Conservation (phyloP, 371 early-diverging fungal species). For the Chytridium lagenaria region DNA sequence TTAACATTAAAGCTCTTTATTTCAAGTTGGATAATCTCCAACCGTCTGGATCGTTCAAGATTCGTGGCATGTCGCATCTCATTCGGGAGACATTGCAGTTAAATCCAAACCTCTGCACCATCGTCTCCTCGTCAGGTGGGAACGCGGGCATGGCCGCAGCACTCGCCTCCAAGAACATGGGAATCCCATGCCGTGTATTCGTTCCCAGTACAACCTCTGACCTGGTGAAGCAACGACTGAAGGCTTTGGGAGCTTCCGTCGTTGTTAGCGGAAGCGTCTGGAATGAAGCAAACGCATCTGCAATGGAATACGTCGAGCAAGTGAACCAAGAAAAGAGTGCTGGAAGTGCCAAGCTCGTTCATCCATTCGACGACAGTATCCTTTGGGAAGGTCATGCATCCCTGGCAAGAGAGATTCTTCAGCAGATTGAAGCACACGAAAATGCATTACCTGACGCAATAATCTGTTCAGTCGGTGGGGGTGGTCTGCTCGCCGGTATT, state of each 20-base stretch:
- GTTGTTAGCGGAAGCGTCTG: slow-evolving; percentile 36
- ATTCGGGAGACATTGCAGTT: slow-evolving; percentile 7
- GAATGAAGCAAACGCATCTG: slow-evolving; percentile 45
- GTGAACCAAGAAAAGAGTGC: neutral
- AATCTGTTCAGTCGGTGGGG: slow-evolving; percentile 48
- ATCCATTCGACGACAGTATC: slow-evolving; percentile 45
- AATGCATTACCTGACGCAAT: slow-evolving; percentile 22
- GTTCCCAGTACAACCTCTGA: slow-evolving; percentile 38
- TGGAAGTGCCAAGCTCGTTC: slow-evolving; percentile 36
- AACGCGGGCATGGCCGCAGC: slow-evolving; percentile 49
- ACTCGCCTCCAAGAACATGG: slow-evolving; percentile 17
- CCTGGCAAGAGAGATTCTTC: slow-evolving; percentile 36
- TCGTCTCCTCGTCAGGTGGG: slow-evolving; percentile 49
- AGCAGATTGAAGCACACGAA: slow-evolving; percentile 20
- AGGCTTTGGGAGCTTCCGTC: slow-evolving; percentile 34
- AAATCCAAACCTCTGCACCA: neutral
- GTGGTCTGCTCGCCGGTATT: slow-evolving; percentile 45
- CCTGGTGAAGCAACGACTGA: slow-evolving; percentile 19
- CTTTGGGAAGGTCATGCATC: slow-evolving; percentile 46
- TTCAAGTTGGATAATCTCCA: slow-evolving; percentile 44
- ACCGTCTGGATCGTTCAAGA: slow-evolving; percentile 43
- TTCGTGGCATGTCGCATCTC: slow-evolving; percentile 34
- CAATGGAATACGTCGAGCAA: slow-evolving; percentile 18
- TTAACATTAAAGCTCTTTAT: slow-evolving; percentile 21
- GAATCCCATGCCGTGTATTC: slow-evolving; percentile 31